Conservation (phyloP, 192 early-diverging fungal species). For the Borealophlyctis nickersoniae region DNA sequence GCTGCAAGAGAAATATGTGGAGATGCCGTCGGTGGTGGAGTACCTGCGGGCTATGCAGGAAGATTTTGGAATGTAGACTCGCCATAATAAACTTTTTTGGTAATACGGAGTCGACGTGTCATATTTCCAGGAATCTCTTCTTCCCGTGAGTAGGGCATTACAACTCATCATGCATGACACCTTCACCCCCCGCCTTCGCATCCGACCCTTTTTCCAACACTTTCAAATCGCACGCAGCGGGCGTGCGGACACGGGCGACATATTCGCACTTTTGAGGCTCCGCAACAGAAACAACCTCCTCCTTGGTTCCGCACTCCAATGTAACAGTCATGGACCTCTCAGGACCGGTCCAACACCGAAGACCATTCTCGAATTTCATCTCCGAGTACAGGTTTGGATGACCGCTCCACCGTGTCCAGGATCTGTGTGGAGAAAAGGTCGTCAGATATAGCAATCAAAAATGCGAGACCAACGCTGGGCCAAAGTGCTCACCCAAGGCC, state of each 20-base stretch:
- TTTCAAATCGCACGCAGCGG: constrained; percentile 69
- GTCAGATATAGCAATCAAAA: too few relatives aligned
- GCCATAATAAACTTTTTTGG: too few relatives aligned
- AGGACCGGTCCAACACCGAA: constrained; percentile 95
- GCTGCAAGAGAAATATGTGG: constrained; percentile 31
- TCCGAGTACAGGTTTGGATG: constrained; percentile 41
- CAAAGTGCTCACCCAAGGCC: constrained; percentile 51
- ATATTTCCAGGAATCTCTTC: too few relatives aligned
- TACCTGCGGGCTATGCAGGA: constrained; percentile 32
- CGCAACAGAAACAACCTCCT: constrained; percentile 63
- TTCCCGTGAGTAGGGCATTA: too few relatives aligned
- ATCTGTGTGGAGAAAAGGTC: constrained; percentile 3
- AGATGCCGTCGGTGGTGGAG: constrained; percentile 18
- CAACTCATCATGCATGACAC: constrained; percentile 22
- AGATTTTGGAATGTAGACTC: too few relatives aligned
- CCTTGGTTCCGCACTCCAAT: constrained; percentile 74
- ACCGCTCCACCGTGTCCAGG: not conserved
- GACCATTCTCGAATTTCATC: constrained; percentile 72
- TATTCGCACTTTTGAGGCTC: constrained; percentile 98
- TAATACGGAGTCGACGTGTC: too few relatives aligned
- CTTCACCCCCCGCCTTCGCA: not conserved
- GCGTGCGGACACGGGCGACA: constrained; percentile 65
- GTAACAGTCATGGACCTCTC: constrained; percentile 67
- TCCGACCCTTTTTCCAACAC: not conserved
- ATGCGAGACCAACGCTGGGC: constrained; percentile 41